These are phyloP conservation scores for Solanum hybrid DNA, from an alignment of 305 asterid genomes.

Conservation along the genomic window DNA sequence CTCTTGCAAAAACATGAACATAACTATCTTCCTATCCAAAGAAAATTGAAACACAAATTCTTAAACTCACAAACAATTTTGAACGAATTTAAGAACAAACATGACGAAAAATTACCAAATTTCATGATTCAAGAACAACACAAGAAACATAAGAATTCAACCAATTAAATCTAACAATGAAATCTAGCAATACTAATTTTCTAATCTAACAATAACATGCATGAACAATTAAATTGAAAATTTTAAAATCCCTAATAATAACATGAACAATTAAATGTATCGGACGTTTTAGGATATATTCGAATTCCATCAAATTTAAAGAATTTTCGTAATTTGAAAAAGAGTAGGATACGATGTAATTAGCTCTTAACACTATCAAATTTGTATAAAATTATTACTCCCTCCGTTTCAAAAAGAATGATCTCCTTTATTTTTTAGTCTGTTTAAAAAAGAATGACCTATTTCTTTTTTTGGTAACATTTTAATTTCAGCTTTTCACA, in stretches of 20 bases:
- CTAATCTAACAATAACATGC: neutral
- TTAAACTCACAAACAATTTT: neutral
- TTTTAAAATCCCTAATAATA: neutral
- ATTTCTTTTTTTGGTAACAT: too few species aligned
- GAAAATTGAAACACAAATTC: too few species aligned
- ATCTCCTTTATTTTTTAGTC: too few species aligned
- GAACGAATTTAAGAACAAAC: neutral
- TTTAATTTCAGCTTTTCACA: too few species aligned
- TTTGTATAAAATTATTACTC: neutral
- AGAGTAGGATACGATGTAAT: too few species aligned
- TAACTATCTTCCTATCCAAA: neutral
- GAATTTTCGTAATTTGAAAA: too few species aligned
- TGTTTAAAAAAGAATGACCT: too few species aligned
- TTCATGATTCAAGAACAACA: neutral
- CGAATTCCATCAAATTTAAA: too few species aligned
- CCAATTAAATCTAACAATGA: neutral
- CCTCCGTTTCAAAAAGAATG: too few species aligned
- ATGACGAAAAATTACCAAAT: neutral
- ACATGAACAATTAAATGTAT: neutral
- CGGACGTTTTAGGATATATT: neutral
- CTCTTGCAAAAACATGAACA: neutral
- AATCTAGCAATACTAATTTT: neutral
- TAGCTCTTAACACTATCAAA: too few species aligned
- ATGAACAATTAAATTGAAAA: neutral
- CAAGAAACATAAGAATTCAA: neutral